phyloP scores from a whole-genome alignment of 2,329 filamentous ascomycete species.

The Lithohypha guttulata region DNA sequence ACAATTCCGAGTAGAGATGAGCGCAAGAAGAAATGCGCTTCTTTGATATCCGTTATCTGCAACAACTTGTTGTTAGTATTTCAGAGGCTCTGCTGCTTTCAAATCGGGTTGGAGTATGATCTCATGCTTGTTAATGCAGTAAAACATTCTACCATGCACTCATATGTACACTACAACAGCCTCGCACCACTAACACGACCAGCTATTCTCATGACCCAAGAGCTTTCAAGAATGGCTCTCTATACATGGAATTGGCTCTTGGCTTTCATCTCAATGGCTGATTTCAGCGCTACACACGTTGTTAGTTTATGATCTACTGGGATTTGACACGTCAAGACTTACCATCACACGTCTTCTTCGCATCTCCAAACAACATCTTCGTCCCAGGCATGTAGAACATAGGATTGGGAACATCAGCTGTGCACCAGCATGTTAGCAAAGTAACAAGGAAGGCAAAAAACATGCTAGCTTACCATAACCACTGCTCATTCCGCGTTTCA shows the following conservation, averaged over 20 bases:
- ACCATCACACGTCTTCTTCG: slow-evolving; percentile 68
- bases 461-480: slow-evolving; percentile 69
- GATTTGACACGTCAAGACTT: not conserved
- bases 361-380: slow-evolving; percentile 87
- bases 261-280: slow-evolving; percentile 18
- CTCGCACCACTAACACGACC: too few relatives aligned
- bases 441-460: not conserved
- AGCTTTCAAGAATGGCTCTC: too few relatives aligned
- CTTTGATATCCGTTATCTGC: too few relatives aligned
- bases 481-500: slow-evolving; percentile 84
- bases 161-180: too few relatives aligned
- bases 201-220: too few relatives aligned
- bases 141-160: too few relatives aligned
- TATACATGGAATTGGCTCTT: slow-evolving; percentile 20
- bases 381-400: slow-evolving; percentile 84
- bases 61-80: too few relatives aligned
- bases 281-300: slow-evolving; percentile 15
- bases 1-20: too few relatives aligned
- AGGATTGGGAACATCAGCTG: slow-evolving; percentile 79
- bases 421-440: slow-evolving; percentile 4
- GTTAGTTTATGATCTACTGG: not conserved
- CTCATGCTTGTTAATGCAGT: too few relatives aligned
- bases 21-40: too few relatives aligned
- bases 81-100: too few relatives aligned
- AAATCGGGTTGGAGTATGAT: too few relatives aligned